Conservation (phyloP, 1,139 yeast species). For the Pichia norvegensis region DNA sequence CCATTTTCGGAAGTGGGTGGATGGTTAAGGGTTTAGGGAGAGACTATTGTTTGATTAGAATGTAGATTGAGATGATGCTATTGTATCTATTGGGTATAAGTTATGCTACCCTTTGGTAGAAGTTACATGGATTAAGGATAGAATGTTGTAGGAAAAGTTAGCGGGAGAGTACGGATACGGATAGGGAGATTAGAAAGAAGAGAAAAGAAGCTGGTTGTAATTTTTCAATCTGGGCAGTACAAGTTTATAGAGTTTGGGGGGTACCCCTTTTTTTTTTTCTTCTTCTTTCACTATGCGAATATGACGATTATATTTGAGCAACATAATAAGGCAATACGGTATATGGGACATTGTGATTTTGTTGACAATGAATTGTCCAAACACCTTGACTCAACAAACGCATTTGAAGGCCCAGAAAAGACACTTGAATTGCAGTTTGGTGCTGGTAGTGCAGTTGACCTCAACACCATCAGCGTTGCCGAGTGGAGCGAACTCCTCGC, state of each 20-base stretch:
- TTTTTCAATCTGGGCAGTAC: too few relatives aligned
- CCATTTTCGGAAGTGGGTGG: neutral
- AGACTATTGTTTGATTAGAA: too few relatives aligned
- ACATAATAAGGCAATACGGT: neutral
- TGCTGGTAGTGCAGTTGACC: neutral
- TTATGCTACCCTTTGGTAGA: too few relatives aligned
- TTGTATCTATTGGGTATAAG: too few relatives aligned
- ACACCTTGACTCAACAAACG: conserved; percentile 75
- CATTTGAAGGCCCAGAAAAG: conserved; percentile 97
- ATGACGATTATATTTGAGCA: neutral
- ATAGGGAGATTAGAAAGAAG: too few relatives aligned
- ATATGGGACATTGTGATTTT: conserved; percentile 31
- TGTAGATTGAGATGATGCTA: too few relatives aligned
- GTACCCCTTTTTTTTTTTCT: neutral
- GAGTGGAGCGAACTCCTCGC: neutral
- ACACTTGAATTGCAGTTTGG: conserved; percentile 86
- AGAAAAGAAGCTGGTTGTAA: too few relatives aligned
- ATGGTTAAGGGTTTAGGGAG: neutral
- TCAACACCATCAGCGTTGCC: neutral
- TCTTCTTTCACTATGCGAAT: neutral
- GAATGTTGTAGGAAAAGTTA: too few relatives aligned
- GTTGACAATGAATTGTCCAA: conserved; percentile 76
- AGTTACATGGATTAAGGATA: too few relatives aligned
- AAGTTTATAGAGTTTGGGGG: too few relatives aligned
- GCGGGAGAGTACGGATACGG: too few relatives aligned